phyloP scores from a whole-genome alignment of 2,329 filamentous ascomycete species.

The Penicillium sp. region DNA sequence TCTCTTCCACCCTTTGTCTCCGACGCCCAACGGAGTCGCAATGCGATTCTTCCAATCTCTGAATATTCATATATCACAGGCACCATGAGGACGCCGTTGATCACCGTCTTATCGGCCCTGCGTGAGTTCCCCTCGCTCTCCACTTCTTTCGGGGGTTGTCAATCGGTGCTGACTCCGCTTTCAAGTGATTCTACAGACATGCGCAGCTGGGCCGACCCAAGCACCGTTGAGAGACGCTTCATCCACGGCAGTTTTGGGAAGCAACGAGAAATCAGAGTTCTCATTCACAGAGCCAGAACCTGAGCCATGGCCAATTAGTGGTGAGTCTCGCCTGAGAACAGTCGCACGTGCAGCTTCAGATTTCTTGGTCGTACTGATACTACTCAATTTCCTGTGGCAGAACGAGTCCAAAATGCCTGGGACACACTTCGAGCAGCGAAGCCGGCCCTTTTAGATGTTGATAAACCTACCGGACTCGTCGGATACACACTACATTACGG shows the following conservation, averaged over 20 bases:
- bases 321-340: slow-evolving; percentile 28
- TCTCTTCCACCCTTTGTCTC: not conserved
- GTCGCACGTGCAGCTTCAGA: slow-evolving; percentile 12
- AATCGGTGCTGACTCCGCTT: slow-evolving; percentile 28
- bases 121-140: slow-evolving; percentile 32
- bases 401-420: slow-evolving; percentile 39
- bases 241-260: slow-evolving; percentile 23
- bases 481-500: slow-evolving; percentile 63
- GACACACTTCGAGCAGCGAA: slow-evolving; percentile 36
- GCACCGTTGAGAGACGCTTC: slow-evolving; percentile 24
- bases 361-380: slow-evolving; percentile 16
- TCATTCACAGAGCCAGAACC: slow-evolving; percentile 30
- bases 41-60: slow-evolving; percentile 38
- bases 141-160: slow-evolving; percentile 7
- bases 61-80: slow-evolving; percentile 26
- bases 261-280: slow-evolving; percentile 22
- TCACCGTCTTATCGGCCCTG: slow-evolving; percentile 40
- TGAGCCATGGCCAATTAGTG: slow-evolving; percentile 31
- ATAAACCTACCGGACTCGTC: slow-evolving; percentile 61
- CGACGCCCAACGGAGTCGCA: slow-evolving; percentile 30
- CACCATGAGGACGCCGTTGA: slow-evolving; percentile 43
- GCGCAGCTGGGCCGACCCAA: slow-evolving; percentile 33
- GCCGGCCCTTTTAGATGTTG: slow-evolving; percentile 28
- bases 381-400: slow-evolving; percentile 22
- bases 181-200: slow-evolving; percentile 39